Evolutionary conservation across 2,329 filamentous ascomycete species (phyloP), one percentile per base, ranked within the genome.

Genomic region (Colletotrichum trifolii): DNA sequence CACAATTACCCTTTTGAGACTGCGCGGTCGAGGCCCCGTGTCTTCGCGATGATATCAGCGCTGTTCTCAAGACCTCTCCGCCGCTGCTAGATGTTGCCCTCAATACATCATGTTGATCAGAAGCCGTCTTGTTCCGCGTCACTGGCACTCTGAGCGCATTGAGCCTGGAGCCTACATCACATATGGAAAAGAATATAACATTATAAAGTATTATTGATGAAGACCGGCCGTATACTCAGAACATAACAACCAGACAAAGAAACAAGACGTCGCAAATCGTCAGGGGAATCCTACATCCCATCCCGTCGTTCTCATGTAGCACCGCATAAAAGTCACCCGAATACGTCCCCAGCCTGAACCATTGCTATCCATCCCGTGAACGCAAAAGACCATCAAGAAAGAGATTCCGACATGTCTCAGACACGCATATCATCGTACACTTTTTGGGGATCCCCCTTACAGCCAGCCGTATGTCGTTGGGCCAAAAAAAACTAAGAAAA

Each of bases 321-420:
- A 62, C 58, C 48, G 53, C 52, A 35, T 53, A 33, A 36, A 45
- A 39, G 10, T 36, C n/a, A 35, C 45, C 52, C 33, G 36, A 47
- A 56, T 47, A 40, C 15, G 56, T 15, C 39, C 56, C 25, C 25
- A 25, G 25, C 25, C 25, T 25, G 25, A 25, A 25, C 25, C 25
- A 25, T 25, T 25, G 39, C 13, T 61, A 45, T 45, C 50, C 60
- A 42, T 55, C 33, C 54, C 48, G 45, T 63, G 60, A 25, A 57
- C 52, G 34, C 62, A 46, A 52, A 43, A 15, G 35, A 61, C 25
- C 4, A 25, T 25, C 25, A 35, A 43, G 8, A 49, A 45, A 47
- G 25, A 5, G 25, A 60, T 38, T 45, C 58, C 47, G 15, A 49
- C 13, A 47, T 63, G 53, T 62, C 59, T 66, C 63, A 45, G 47